Percentiles rank a stretch among this genome's conserved stretches.
Evolutionary conservation across 192 early-diverging fungal genomes (phyloP).

Genomic region (Backusella psychrophila): DNA sequence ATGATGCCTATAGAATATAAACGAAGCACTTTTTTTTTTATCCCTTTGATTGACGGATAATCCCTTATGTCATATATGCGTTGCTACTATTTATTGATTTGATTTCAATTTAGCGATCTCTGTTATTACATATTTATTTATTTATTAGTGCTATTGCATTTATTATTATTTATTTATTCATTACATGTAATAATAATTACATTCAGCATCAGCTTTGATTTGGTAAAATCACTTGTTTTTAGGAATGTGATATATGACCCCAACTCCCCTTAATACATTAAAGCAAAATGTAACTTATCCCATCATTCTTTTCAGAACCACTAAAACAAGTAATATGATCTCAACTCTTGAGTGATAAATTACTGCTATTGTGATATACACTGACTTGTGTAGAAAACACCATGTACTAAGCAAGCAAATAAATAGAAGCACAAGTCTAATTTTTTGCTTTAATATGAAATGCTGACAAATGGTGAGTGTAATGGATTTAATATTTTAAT

Average conservation of each 20-base stretch:
- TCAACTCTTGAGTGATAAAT: background rate
- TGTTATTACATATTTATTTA: constrained; percentile 2
- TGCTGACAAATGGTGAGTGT: background rate
- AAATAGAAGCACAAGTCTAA: background rate
- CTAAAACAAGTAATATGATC: constrained; percentile 9
- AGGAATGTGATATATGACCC: constrained; percentile 7
- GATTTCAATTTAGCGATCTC: constrained; percentile 2
- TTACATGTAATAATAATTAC: background rate
- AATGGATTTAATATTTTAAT: background rate
- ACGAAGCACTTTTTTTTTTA: background rate
- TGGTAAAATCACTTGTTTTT: background rate
- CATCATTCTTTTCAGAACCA: constrained; percentile 12
- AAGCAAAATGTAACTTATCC: constrained; percentile 15
- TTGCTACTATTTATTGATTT: background rate
- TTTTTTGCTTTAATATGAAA: background rate
- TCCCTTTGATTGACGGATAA: background rate
- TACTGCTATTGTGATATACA: background rate
- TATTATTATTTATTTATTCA: background rate
- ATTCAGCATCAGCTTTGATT: background rate
- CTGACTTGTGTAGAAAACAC: background rate
- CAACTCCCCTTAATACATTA: constrained; percentile 4
- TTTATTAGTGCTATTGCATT: background rate
- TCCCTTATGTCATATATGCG: background rate
- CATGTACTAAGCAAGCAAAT: background rate
- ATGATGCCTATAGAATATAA: background rate